Evolutionary conservation across 2,329 filamentous ascomycete species (phyloP).

Genomic region (Truncatella angustata): DNA sequence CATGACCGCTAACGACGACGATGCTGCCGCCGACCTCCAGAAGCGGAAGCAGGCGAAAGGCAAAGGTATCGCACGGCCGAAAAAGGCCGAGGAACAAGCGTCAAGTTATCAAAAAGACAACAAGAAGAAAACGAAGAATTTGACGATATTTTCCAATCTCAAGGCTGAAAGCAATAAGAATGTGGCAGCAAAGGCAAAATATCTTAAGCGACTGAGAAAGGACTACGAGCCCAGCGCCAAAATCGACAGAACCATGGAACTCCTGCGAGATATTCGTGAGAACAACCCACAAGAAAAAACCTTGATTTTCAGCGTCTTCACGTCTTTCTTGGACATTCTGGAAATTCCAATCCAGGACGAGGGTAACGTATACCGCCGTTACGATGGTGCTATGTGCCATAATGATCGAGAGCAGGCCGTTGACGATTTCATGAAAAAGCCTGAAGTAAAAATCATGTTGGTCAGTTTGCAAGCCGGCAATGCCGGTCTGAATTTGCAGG

Average conservation of each 20-base stretch:
- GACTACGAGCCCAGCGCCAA: constrained; percentile 30
- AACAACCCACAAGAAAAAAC: constrained; percentile 26
- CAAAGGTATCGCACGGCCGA: not conserved
- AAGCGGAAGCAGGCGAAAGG: not conserved
- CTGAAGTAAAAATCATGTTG: constrained; percentile 53
- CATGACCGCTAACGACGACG: not conserved
- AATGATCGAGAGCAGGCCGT: constrained; percentile 21
- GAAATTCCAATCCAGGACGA: constrained; percentile 28
- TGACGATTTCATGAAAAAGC: constrained; percentile 23
- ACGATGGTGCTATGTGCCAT: constrained; percentile 28
- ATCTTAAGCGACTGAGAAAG: constrained; percentile 21
- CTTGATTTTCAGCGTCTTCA: constrained; percentile 31
- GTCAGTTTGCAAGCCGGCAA: constrained; percentile 75
- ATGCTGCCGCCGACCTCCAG: not conserved
- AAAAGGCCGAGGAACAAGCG: constrained; percentile 14
- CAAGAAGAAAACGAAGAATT: constrained; percentile 6
- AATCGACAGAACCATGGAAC: constrained; percentile 26
- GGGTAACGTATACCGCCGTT: constrained; percentile 25
- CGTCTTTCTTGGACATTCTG: constrained; percentile 31
- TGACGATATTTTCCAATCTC: constrained; percentile 19
- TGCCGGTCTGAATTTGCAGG: constrained; percentile 38
- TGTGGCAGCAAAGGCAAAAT: constrained; percentile 22
- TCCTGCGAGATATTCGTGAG: constrained; percentile 23
- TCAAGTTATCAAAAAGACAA: constrained; percentile 10
- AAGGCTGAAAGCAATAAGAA: constrained; percentile 22